These are phyloP conservation scores for Fusarium sp. DNA, from an alignment of 2,329 filamentous ascomycete species.

Conservation along the genomic window DNA sequence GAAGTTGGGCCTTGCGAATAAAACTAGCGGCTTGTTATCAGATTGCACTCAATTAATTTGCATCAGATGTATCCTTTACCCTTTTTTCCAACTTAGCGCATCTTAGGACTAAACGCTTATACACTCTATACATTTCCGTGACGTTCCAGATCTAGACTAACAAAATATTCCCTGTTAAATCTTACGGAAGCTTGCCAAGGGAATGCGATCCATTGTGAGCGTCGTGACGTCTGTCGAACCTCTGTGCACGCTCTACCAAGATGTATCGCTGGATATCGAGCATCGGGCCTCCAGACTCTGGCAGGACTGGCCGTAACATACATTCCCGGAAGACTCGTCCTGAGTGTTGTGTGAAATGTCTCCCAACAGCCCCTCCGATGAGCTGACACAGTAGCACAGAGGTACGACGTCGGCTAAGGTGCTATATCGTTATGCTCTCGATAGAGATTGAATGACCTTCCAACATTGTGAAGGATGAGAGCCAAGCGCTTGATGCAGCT, in stretches of 20 bases:
- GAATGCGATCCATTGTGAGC: no score
- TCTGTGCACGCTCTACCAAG: neutral
- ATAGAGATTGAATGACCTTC: neutral
- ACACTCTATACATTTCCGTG: neutral
- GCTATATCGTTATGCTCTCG: neutral
- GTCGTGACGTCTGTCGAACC: neutral
- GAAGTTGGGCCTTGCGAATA: neutral
- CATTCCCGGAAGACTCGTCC: neutral
- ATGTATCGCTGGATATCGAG: neutral
- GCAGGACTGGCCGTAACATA: neutral
- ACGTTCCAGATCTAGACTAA: neutral
- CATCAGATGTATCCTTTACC: no score
- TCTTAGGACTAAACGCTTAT: neutral
- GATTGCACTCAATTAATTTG: neutral
- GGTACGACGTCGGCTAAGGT: neutral
- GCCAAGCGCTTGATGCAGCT: neutral
- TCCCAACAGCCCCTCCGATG: accelerated
- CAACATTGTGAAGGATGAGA: neutral
- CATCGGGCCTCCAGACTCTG: neutral
- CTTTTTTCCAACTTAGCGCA: neutral
- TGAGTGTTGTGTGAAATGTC: accelerated
- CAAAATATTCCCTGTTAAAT: neutral
- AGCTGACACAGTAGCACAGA: neutral
- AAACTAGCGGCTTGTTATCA: neutral
- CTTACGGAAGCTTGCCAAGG: no score